These are phyloP conservation scores for Vanderwaltozyma verrucispora DNA, from an alignment of 805 yeast species.

Conservation along the genomic window DNA sequence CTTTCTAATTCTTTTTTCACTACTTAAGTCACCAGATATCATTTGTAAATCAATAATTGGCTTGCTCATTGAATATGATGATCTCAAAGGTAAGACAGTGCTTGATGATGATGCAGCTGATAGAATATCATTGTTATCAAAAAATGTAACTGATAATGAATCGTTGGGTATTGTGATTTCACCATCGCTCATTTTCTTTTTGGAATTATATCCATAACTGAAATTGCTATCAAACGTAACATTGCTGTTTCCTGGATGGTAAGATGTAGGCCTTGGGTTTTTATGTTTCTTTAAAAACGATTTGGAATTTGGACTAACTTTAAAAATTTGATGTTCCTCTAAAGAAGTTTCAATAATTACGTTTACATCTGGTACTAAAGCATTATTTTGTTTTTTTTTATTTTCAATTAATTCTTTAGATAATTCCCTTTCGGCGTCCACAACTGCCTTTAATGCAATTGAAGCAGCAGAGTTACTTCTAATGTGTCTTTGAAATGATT, in stretches of 20 bases:
- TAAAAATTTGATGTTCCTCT: not conserved
- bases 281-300: slow-evolving; percentile 22
- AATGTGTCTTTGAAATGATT: slow-evolving; percentile 1
- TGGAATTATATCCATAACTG: not conserved
- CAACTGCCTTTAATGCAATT: slow-evolving; percentile 62
- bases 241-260: slow-evolving; percentile 41
- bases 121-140: not conserved
- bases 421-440: slow-evolving; percentile 42
- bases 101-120: not conserved
- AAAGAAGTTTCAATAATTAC: not conserved
- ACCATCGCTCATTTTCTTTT: not conserved
- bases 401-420: not conserved
- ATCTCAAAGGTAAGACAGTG: not conserved
- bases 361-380: not conserved
- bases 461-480: slow-evolving; percentile 44
- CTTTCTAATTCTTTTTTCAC: slow-evolving; percentile 1
- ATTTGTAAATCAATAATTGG: slow-evolving; percentile 13
- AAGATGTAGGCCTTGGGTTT: slow-evolving; percentile 76
- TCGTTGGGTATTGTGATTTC: not conserved
- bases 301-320: not conserved
- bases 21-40: slow-evolving; percentile 30
- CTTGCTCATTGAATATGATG: not conserved
- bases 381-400: not conserved
- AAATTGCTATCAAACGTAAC: not conserved
- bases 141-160: not conserved